Evolutionary conservation across 1,284 basidiomycete genomes (phyloP), one percentile per base, ranked within the genome.

Genomic region (Tilletia setariae): DNA sequence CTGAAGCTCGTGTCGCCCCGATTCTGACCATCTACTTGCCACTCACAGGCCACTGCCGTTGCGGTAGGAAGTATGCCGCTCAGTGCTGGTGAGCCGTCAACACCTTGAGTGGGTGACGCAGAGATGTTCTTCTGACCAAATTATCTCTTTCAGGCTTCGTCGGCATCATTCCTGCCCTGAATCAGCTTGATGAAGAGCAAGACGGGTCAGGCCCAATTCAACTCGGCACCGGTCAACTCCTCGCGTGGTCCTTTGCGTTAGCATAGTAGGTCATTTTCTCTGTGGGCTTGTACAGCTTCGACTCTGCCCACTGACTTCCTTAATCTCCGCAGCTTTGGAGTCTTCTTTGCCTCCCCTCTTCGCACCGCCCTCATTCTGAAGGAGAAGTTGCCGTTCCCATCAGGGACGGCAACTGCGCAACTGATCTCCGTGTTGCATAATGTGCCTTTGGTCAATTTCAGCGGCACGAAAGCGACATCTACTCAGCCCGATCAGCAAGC

Each of bases 291-390:
- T 23, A 15, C 51, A 6, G 13, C 23, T 1, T 1, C 35, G 35
- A 23, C 2, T 23, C 51, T 53, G 1, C n/a, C 21, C n/a, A 25
- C 51, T 28, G 3, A 25, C 13, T 25, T 25, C 21, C 3, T 53
- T 53, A n/a, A n/a, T n/a, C n/a, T 28, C 8, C 21, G 21, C 28
- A 61, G 56, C 28, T 68, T 25, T 74, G 92, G 92, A 4, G 93
- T 98, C 19, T 96, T 97, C 83, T 86, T 98, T 66, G 95, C 94
- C 0, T 91, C 92, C 7, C 94, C 94, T 1, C 86, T 98, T 49
- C 88, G 94, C 59, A 91, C 92, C 77, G 93, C 96, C 88, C 93
- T 96, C 80, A 94, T 98, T 68, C 89, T 98, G 53, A 90, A 94
- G 81, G 94, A 98, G 82, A 90, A 95, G 82, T 88, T 98, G 16